Conservation (phyloP, 345 rosid genomes). For the Eucalyptus marginata region DNA sequence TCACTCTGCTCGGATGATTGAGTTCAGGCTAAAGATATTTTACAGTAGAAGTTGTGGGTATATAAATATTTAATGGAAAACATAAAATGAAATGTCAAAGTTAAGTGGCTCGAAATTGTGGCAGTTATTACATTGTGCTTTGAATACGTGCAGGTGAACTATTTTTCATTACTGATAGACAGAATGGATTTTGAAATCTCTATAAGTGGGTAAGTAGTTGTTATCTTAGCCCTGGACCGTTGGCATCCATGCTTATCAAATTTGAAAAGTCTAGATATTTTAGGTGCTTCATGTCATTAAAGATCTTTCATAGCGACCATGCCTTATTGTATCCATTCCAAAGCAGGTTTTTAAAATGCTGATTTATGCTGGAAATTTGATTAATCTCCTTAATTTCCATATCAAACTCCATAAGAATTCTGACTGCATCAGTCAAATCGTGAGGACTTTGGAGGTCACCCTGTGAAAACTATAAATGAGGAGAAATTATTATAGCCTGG, state of each 20-base stretch:
- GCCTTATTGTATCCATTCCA: background rate
- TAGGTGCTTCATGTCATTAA: background rate
- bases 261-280: background rate
- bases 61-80: background rate
- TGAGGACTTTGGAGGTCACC: background rate
- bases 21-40: background rate
- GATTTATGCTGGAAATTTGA: background rate
- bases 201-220: conserved; percentile 65
- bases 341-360: background rate
- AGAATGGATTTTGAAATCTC: conserved; percentile 84
- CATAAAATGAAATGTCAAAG: background rate
- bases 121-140: background rate
- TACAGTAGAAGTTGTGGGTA: background rate
- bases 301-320: background rate
- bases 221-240: background rate
- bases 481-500: background rate
- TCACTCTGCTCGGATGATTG: background rate
- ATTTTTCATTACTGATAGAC: conserved; percentile 66
- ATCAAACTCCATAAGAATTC: background rate
- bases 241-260: background rate
- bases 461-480: background rate
- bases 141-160: conserved; percentile 65
- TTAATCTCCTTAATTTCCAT: background rate
- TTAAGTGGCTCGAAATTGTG: background rate
- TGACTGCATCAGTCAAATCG: background rate